Percentiles rank a stretch among this genome's conserved stretches.
phyloP scores from a whole-genome alignment of 306 rosid genomes.

The Cucurbita pepo region DNA sequence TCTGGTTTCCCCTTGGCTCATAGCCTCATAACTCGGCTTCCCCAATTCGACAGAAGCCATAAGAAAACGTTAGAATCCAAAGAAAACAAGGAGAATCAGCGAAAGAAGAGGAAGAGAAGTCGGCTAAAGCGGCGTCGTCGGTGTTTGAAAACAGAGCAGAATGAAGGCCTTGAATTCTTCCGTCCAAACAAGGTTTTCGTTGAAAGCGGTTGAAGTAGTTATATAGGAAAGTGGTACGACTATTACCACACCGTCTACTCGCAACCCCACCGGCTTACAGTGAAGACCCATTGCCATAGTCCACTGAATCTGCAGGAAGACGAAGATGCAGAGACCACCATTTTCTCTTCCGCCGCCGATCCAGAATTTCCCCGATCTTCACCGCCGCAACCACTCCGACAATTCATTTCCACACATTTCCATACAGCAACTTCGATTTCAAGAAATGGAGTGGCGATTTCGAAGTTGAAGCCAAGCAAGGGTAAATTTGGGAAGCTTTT shows the following conservation, averaged over 20 bases:
- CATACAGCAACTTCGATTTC: background rate
- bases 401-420: background rate
- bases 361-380: background rate
- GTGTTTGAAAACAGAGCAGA: background rate
- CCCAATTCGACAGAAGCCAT: conserved; percentile 26
- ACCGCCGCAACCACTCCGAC: background rate
- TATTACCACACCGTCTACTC: background rate
- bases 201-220: conserved; percentile 5
- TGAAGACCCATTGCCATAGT: background rate
- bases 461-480: no score
- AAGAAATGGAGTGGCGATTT: background rate
- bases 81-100: conserved; percentile 14
- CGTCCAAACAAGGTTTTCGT: background rate
- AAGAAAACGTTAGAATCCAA: conserved; percentile 8
- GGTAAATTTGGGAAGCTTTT: background rate
- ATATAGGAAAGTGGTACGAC: background rate
- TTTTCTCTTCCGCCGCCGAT: background rate
- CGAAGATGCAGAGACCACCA: background rate
- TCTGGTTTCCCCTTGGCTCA: conserved; percentile 8
- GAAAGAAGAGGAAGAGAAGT: conserved; percentile 18
- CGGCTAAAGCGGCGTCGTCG: background rate
- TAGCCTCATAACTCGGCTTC: background rate
- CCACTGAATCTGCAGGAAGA: background rate
- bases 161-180: background rate
- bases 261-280: background rate